Base-by-base conservation (phyloP, 306 rosid species). In the Fagus sylvatica region DNA sequence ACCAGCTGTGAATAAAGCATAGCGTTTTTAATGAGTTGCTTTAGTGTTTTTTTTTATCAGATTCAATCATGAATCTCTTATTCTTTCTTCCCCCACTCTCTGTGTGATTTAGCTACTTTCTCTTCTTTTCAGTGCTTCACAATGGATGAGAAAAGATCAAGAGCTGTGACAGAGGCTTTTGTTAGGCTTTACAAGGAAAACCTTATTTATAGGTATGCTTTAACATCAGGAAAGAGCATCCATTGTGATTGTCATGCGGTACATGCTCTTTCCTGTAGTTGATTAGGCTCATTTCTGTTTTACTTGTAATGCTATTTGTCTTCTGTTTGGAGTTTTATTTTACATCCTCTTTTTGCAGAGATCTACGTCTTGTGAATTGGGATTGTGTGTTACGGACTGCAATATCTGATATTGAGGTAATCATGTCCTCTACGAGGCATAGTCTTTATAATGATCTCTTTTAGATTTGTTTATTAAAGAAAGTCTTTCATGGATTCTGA, bases 111-210 rank as follows among this genome's bases (percentile, higher is more conserved):
- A 57, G 53, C 46, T 68, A 10, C 37, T 16, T 72, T 33, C 70
- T 79, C 13, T 78, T 73, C n/a, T 64, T 59, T 62, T 40, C 79
- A 95, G 99, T 88, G 97, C 90, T 95, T 90, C 83, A 95, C 99
- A 70, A 95, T 95, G 99, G 99, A 95, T 61, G 98, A 93, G 71
- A 81, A 76, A 83, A 88, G 98, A 84, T 90, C 96, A 32, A 87
- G 46, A 80, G 99, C 93, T 76, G 99, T 95, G 79, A 91, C 90
- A 8, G 98, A 93, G 87, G 99, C 94, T 85, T 95, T 95, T 86
- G 93, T 93, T 6, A 86, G 90, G 88, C 96, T 93, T 81, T 85
- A 82, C 82, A 77, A 87, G 81, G 87, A 82, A 82, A 93, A 85
- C 74, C 96, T 89, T 83, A 81, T 95, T 71, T 95, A 93, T 85